Evolutionary conservation across 176 grass and related monocot species (phyloP).

Genomic region (Aegilops sharonensis): DNA sequence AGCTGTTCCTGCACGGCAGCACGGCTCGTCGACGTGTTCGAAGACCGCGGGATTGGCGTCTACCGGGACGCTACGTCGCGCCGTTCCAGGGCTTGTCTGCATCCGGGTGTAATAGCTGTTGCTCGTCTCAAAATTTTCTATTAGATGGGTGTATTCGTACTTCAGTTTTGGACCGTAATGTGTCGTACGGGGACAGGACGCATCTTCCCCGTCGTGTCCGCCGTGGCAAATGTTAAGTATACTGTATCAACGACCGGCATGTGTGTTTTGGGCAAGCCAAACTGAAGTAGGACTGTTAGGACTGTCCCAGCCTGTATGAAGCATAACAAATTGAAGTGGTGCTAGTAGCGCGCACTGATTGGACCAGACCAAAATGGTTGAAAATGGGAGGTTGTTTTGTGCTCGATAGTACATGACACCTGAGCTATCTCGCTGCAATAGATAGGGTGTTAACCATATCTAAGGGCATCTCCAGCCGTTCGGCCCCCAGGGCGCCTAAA

Average conservation of each 20-base stretch:
- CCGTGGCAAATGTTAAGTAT: background rate
- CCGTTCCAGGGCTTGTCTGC: background rate
- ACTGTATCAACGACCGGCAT: background rate
- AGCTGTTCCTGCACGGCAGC: constrained; percentile 21
- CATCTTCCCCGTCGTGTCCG: background rate
- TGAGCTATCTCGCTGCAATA: background rate
- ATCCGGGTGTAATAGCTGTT: background rate
- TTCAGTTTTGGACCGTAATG: background rate
- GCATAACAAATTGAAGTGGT: background rate
- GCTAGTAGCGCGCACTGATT: background rate
- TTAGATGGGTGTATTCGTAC: background rate
- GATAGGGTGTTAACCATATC: background rate
- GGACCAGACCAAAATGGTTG: background rate
- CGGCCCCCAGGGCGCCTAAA: too few species aligned
- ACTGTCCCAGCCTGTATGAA: background rate
- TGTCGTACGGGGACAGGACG: background rate
- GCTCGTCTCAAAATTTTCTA: background rate
- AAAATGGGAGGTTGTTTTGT: background rate
- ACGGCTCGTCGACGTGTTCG: constrained; percentile 22
- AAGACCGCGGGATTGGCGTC: background rate
- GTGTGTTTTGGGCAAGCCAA: background rate
- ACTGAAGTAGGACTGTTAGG: background rate
- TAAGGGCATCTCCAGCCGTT: too few species aligned
- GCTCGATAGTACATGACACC: background rate
- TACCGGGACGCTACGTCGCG: background rate